These are phyloP conservation scores for Guyanaporus albipodus DNA, from an alignment of 768 basidiomycete species.

Conservation along the genomic window DNA sequence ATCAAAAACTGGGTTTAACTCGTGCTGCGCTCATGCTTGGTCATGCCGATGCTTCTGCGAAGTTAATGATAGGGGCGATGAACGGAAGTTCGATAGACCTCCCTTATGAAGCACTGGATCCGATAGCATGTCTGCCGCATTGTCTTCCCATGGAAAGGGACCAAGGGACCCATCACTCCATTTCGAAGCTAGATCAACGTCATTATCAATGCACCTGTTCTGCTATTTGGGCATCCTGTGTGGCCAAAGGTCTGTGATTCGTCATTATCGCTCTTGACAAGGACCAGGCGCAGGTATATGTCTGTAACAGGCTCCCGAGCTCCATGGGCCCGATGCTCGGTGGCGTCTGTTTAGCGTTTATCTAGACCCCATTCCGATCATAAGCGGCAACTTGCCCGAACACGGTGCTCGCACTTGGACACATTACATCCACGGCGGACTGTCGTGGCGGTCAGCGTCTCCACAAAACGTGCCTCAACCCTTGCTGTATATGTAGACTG, in stretches of 20 bases:
- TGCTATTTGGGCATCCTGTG: background rate
- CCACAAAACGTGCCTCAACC: slow-evolving; percentile 24
- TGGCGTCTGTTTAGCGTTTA: slow-evolving; percentile 3
- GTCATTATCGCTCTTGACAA: background rate
- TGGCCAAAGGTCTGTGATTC: slow-evolving; percentile 2
- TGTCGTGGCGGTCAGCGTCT: slow-evolving; percentile 21
- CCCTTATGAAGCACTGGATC: slow-evolving; percentile 20
- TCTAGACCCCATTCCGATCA: slow-evolving; percentile 8
- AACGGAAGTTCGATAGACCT: slow-evolving; percentile 1
- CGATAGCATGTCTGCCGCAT: slow-evolving; percentile 21
- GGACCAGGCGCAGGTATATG: background rate
- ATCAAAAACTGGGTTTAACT: slow-evolving; percentile 3
- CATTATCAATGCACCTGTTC: slow-evolving; percentile 9
- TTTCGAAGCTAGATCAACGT: slow-evolving; percentile 17
- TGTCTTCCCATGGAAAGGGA: slow-evolving; percentile 16
- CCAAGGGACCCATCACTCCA: slow-evolving; percentile 11
- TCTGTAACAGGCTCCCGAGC: background rate
- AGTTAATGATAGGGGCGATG: slow-evolving; percentile 8
- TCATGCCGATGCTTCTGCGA: slow-evolving; percentile 12
- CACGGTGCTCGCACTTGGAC: slow-evolving; percentile 1
- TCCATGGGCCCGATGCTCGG: background rate
- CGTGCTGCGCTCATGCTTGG: slow-evolving; percentile 3
- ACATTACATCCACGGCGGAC: slow-evolving; percentile 19
- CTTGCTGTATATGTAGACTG: slow-evolving; percentile 26
- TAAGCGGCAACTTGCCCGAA: slow-evolving; percentile 8